These are phyloP conservation scores for Scytalidium sp. DNA, from an alignment of 2,329 filamentous ascomycete genomes.

Conservation along the genomic window DNA sequence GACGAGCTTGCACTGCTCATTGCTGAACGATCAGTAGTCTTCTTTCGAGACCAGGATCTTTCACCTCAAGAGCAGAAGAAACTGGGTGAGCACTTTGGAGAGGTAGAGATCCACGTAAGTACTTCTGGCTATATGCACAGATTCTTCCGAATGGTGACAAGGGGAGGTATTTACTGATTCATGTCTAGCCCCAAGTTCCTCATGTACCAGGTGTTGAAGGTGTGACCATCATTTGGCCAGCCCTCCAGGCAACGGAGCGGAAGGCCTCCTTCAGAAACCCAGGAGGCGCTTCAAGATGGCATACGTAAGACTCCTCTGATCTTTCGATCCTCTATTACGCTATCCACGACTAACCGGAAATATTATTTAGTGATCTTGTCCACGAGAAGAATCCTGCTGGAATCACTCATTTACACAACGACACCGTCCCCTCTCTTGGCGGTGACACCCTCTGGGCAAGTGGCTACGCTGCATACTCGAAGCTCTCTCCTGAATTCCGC, in stretches of 20 bases:
- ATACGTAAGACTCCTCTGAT: slow-evolving; percentile 36
- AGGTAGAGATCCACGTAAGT: slow-evolving; percentile 65
- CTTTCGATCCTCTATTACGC: not conserved
- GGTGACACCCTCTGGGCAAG: slow-evolving; percentile 73
- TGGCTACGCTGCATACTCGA: slow-evolving; percentile 70
- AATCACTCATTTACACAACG: slow-evolving; percentile 68
- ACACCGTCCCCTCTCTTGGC: slow-evolving; percentile 54
- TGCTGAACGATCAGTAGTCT: slow-evolving; percentile 31
- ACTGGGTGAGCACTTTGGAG: slow-evolving; percentile 61
- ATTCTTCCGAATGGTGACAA: no score
- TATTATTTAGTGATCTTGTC: slow-evolving; percentile 51
- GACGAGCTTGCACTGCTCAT: slow-evolving; percentile 34
- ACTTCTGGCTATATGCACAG: no score
- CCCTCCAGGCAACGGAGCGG: slow-evolving; percentile 59
- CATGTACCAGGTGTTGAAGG: slow-evolving; percentile 66
- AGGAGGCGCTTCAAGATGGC: slow-evolving; percentile 67
- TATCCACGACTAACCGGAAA: slow-evolving; percentile 5
- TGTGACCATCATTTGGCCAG: slow-evolving; percentile 69
- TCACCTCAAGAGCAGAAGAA: slow-evolving; percentile 60
- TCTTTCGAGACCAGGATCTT: slow-evolving; percentile 39
- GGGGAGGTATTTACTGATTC: no score
- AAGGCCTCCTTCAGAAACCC: slow-evolving; percentile 62
- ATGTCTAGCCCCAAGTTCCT: slow-evolving; percentile 61
- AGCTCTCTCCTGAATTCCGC: slow-evolving; percentile 67
- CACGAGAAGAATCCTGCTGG: slow-evolving; percentile 70